These are phyloP conservation scores for Passalora sequoiae DNA, from an alignment of 2,329 filamentous ascomycete species.

Conservation along the genomic window DNA sequence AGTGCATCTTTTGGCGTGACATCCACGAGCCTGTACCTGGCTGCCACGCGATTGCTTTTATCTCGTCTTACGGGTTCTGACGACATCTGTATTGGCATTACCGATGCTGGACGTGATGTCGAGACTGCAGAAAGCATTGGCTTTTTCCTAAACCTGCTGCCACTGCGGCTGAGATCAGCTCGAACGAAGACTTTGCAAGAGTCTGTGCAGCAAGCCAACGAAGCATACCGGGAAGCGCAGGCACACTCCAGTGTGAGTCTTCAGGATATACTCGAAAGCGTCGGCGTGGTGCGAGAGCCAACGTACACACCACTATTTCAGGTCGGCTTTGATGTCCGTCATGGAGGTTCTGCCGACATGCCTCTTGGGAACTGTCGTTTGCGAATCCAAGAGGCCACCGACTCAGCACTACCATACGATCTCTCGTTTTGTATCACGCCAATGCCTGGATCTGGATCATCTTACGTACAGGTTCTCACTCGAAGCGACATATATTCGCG, in stretches of 20 bases:
- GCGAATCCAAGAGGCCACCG: slow-evolving; percentile 7
- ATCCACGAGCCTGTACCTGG: slow-evolving; percentile 36
- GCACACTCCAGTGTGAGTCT: slow-evolving; percentile 32
- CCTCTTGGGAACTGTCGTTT: slow-evolving; percentile 15
- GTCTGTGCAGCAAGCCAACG: slow-evolving; percentile 11
- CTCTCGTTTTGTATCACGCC: slow-evolving; percentile 15
- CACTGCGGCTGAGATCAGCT: slow-evolving; percentile 29
- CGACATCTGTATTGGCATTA: slow-evolving; percentile 41
- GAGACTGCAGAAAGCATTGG: slow-evolving; percentile 32
- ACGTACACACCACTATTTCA: slow-evolving; percentile 36
- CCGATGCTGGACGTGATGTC: slow-evolving; percentile 36
- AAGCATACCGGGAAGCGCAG: slow-evolving; percentile 21
- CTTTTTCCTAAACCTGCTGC: slow-evolving; percentile 39
- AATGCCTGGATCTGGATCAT: slow-evolving; percentile 13
- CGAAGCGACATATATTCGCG: slow-evolving; percentile 16
- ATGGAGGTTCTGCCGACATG: slow-evolving; percentile 8
- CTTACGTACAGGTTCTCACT: slow-evolving; percentile 13
- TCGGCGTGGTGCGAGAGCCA: slow-evolving; percentile 23
- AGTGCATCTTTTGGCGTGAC: slow-evolving; percentile 13
- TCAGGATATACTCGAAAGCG: slow-evolving; percentile 31
- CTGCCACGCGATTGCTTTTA: slow-evolving; percentile 32
- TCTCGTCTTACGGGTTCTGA: slow-evolving; percentile 23
- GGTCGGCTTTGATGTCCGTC: slow-evolving; percentile 30
- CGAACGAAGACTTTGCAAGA: slow-evolving; percentile 4
- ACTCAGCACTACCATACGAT: slow-evolving; percentile 14